Evolutionary conservation across 768 basidiomycete genomes (phyloP).

Genomic region (Dictyophora rubrovolvata): DNA sequence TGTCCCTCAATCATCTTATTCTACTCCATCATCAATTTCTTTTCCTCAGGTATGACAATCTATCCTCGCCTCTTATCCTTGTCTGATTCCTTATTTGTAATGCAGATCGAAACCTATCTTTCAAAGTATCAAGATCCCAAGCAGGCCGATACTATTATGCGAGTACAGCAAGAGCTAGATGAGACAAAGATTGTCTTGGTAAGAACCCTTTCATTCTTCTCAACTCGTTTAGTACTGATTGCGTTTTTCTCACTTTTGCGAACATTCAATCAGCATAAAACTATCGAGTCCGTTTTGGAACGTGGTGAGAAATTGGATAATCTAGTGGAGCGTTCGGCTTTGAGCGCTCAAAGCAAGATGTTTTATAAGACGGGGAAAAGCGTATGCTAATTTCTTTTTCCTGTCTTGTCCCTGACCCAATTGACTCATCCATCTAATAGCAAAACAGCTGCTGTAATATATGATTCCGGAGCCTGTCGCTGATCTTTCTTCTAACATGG

Average conservation of each 20-base stretch:
- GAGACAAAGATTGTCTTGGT: constrained; percentile 99
- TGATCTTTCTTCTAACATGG: too few relatives aligned
- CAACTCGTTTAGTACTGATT: neutral
- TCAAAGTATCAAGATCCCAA: constrained; percentile 94
- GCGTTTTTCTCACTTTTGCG: constrained; percentile 2
- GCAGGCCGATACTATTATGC: constrained; percentile 97
- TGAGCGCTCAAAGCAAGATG: constrained; percentile 90
- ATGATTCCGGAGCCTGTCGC: neutral
- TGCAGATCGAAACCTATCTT: constrained; percentile 61
- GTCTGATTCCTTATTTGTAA: too few relatives aligned
- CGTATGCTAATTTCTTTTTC: constrained; percentile 38
- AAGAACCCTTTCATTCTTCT: constrained; percentile 18
- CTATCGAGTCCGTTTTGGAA: constrained; percentile 93
- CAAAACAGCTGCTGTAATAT: neutral
- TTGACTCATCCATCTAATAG: neutral
- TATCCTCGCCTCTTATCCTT: too few relatives aligned
- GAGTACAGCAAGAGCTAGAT: constrained; percentile 94
- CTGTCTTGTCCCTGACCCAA: neutral
- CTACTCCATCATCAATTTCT: constrained; percentile 54
- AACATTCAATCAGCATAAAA: constrained; percentile 71
- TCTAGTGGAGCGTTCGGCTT: constrained; percentile 84
- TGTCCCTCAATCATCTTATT: constrained; percentile 61
- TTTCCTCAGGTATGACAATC: constrained; percentile 37
- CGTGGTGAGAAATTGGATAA: constrained; percentile 96
- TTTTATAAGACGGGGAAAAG: constrained; percentile 99